These are phyloP conservation scores for Fraxinus dipetala DNA, from an alignment of 305 asterid genomes.

Conservation along the genomic window DNA sequence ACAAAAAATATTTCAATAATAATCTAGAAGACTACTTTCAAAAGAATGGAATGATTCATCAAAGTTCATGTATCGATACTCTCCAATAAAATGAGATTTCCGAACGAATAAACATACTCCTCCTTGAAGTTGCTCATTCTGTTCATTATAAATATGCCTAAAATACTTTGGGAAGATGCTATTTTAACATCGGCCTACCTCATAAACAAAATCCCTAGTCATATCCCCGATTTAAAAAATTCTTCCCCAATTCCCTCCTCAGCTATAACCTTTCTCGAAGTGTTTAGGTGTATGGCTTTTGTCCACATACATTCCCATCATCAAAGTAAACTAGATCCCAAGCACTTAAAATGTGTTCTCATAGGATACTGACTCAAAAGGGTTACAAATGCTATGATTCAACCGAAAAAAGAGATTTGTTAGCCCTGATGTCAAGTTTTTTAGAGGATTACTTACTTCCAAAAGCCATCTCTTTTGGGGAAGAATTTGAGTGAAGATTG, in stretches of 20 bases:
- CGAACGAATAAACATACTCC: not conserved
- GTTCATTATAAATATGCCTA: not conserved
- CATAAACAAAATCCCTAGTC: not conserved
- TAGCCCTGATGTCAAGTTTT: not conserved
- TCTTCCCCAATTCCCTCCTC: not conserved
- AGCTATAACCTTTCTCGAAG: not conserved
- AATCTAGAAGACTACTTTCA: not conserved
- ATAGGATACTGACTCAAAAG: not conserved
- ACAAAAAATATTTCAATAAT: not conserved
- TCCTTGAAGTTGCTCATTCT: not conserved
- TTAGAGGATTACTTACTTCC: not conserved
- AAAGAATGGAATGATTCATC: too few relatives aligned
- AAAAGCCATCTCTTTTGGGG: not conserved
- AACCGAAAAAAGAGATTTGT: not conserved
- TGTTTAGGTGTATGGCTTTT: not conserved
- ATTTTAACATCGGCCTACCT: not conserved
- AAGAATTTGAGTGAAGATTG: not conserved
- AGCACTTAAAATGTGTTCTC: not conserved
- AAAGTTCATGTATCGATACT: too few relatives aligned
- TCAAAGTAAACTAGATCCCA: not conserved
- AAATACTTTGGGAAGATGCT: not conserved
- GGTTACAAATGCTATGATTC: not conserved
- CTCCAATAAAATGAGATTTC: too few relatives aligned
- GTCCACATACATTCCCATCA: not conserved
- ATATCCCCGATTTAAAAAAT: not conserved